Base-by-base conservation (phyloP, 1,284 basidiomycete species). In the Vanrija humicola region DNA sequence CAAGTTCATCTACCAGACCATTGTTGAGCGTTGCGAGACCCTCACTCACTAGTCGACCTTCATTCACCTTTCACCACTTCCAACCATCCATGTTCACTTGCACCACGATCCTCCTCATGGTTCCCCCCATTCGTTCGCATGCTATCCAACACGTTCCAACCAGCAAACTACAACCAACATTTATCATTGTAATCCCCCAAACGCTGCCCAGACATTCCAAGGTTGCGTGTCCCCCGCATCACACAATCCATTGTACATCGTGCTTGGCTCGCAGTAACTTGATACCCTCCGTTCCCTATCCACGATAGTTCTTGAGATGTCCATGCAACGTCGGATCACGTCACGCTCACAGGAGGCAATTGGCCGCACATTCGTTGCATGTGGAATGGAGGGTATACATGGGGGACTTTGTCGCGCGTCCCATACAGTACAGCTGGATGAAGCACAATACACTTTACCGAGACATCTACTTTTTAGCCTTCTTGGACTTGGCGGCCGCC, bases 1-100 rank as follows among this genome's bases (percentile, higher is more conserved):
- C 80, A 93, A 93, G 78, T 93, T 89, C 75, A 81, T 96, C 75
- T 95, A 96, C 74, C 89, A 94, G 79, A 87, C 85, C 53, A 79
- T 92, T 68, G 82, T 90, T 81, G 84, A 88, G 90, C 69, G 67
- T 25, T 66, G 65, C 58, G 64, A 67, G 51, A 68, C 69, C 16
- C 62, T 72, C 50, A 72, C 69, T 3, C 69, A 72, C 48, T 72
- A 55, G 46, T 29, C 38, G 21, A 34, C 9, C 34, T 19, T 10
- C 46, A 28, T 28, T 23, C 21, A 23, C 21, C 21, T 5, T 23
- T 23, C 21, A 23, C 21, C 21, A 23, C 21, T 29, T 12, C 10
- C 28, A 29, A 29, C 28, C 28, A 34, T 34, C 34, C 34, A 12
- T 34, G 34, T 34, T 34, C 34, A 34, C 34, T 34, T 34, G 9